phyloP scores from a whole-genome alignment of 371 early-diverging fungal genomes.

The Zychaea mexicana region DNA sequence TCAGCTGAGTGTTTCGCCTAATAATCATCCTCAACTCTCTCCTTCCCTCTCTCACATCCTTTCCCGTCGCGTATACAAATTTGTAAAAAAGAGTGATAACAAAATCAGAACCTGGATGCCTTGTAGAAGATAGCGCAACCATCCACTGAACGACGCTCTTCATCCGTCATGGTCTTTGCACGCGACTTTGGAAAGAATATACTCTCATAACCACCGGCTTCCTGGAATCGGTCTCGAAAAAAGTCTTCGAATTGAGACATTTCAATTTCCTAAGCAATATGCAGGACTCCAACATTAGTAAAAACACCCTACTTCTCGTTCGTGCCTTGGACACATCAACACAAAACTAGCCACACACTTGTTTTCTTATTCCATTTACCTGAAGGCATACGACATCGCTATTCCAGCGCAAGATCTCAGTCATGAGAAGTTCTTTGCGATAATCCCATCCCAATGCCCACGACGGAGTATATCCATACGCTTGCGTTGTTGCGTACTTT shows the following conservation, averaged over 20 bases:
- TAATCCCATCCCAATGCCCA: constrained; percentile 97
- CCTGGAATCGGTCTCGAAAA: constrained; percentile 75
- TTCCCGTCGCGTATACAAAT: constrained; percentile 10
- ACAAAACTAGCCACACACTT: too few species aligned
- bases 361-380: constrained; percentile 63
- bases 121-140: constrained; percentile 99
- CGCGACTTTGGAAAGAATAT: constrained; percentile 95
- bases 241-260: constrained; percentile 77
- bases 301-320: too few species aligned
- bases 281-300: too few species aligned
- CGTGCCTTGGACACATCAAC: too few species aligned
- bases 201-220: constrained; percentile 86
- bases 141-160: constrained; percentile 88
- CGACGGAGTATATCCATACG: constrained; percentile 95
- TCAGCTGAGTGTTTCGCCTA: not conserved
- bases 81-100: too few species aligned
- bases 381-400: constrained; percentile 97
- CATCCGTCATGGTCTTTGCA: constrained; percentile 90
- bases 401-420: constrained; percentile 86
- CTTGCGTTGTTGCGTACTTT: constrained; percentile 86
- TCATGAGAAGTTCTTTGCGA: constrained; percentile 89
- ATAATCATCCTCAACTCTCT: not conserved
- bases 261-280: constrained; percentile 3
- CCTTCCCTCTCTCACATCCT: not conserved
- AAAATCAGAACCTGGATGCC: constrained; percentile 78